Conservation (phyloP, 2,329 filamentous ascomycete genomes). For the Trichoderma oligosporum region DNA sequence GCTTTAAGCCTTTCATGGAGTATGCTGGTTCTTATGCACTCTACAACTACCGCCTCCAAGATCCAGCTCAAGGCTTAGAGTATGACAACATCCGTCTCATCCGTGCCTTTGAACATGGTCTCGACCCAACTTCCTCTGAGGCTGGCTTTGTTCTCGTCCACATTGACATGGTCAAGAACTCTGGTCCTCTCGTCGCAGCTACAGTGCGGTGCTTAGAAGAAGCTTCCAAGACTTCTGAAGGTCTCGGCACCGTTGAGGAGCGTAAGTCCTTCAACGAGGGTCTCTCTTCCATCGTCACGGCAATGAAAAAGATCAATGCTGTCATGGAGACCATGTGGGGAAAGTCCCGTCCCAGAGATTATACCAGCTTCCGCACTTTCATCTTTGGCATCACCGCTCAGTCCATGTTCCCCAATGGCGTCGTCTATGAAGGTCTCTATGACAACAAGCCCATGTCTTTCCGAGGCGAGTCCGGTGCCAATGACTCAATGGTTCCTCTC, state of each 20-base stretch:
- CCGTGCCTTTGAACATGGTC: constrained; percentile 84
- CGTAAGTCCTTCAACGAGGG: constrained; percentile 62
- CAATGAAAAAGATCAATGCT: constrained; percentile 63
- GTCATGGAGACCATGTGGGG: constrained; percentile 92
- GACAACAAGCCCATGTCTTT: constrained; percentile 69
- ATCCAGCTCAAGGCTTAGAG: constrained; percentile 53
- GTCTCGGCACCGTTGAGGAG: constrained; percentile 29
- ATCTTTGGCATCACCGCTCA: constrained; percentile 95
- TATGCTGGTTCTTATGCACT: constrained; percentile 68
- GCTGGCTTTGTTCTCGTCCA: constrained; percentile 96
- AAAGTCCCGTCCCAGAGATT: constrained; percentile 77
- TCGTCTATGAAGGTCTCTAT: constrained; percentile 81
- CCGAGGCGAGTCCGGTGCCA: constrained; percentile 88
- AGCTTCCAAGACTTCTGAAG: constrained; percentile 30
- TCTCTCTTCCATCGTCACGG: constrained; percentile 56
- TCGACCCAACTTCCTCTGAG: constrained; percentile 82
- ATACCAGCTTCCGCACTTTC: constrained; percentile 89
- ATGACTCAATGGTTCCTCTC: constrained; percentile 90
- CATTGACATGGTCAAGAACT: constrained; percentile 90
- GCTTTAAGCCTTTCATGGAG: constrained; percentile 92
- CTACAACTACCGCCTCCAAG: constrained; percentile 62
- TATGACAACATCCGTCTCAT: constrained; percentile 75
- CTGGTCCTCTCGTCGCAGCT: constrained; percentile 71
- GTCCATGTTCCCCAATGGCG: constrained; percentile 89
- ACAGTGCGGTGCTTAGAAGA: constrained; percentile 63